Base-by-base conservation (phyloP, 257 asterid genomes). In the Salvia rosmarinus region DNA sequence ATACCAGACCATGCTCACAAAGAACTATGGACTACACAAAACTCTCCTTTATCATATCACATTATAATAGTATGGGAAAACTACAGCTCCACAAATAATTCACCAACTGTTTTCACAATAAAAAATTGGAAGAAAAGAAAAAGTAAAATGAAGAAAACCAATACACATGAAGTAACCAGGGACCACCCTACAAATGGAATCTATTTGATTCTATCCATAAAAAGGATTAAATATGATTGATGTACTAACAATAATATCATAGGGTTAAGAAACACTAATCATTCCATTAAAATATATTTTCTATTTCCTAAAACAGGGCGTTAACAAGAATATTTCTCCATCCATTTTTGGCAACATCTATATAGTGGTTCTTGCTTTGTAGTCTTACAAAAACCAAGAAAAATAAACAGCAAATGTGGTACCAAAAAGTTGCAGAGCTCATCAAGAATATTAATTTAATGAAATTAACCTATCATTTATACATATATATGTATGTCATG, bases 101-200 rank as follows among this genome's bases (percentile, higher is more conserved):
- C 67, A 78, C 20, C 72, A 72, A 72, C 60, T 19, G 4, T 17
- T 42, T 64, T 54, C 8, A 46, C 21, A 50, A 20, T 60, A 17
- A 61, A 67, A 43, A 23, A 54, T 1, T 14, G 14, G 28, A 60
- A 32, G 30, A 44, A 64, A 64, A 47, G 51, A 20, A 43, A 21
- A 67, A 19, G 49, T 7, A 5, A 40, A 46, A 40, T 25, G 57
- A 47, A 11, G 16, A 56, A 57, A 56, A 59, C 55, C 60, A 69
- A 67, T 28, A 68, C 61, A 49, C 46, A 75, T 55, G 69, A 67
- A 43, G 70, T 61, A 77, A 72, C 51, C 19, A 75, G 78, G 85
- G 88, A 78, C 88, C 85, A 83, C 88, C 78, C 82, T 75, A 78
- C 80, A 73, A 54, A 75, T 34, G 72, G 83, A 78, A 80, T 75